Percentiles rank a stretch among this genome's conserved stretches.
Evolutionary conservation across 2,329 filamentous ascomycete genomes (phyloP).

Genomic region (Decorospora gaudefroyi): DNA sequence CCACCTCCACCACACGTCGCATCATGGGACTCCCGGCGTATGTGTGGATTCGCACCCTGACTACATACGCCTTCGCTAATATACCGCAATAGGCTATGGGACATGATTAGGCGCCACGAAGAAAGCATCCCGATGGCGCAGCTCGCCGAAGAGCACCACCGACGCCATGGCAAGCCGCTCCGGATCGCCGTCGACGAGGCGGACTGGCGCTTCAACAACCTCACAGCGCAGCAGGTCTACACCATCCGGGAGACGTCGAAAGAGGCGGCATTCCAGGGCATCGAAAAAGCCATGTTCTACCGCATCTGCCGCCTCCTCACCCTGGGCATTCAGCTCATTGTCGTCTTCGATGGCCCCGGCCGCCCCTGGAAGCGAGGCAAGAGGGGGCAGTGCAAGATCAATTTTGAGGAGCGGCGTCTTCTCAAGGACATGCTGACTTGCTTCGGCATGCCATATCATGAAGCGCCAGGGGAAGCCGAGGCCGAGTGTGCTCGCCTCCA

Average conservation of each 20-base stretch:
- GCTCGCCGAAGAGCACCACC: slow-evolving; percentile 47
- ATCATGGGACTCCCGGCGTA: slow-evolving; percentile 34
- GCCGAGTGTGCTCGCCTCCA: slow-evolving; percentile 56
- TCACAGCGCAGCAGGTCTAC: slow-evolving; percentile 42
- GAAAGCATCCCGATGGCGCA: slow-evolving; percentile 44
- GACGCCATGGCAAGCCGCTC: slow-evolving; percentile 43
- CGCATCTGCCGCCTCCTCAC: slow-evolving; percentile 54
- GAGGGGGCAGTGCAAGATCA: slow-evolving; percentile 36
- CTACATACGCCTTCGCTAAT: slow-evolving; percentile 3
- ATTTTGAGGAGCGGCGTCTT: slow-evolving; percentile 39
- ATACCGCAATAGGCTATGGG: slow-evolving; percentile 41
- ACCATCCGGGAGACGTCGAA: slow-evolving; percentile 43
- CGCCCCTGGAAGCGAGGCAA: slow-evolving; percentile 47
- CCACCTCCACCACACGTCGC: slow-evolving; percentile 1
- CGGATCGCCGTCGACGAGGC: slow-evolving; percentile 53
- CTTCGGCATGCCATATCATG: slow-evolving; percentile 51
- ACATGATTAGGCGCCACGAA: slow-evolving; percentile 46
- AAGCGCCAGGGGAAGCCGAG: slow-evolving; percentile 55
- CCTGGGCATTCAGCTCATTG: slow-evolving; percentile 57
- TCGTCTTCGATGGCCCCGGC: slow-evolving; percentile 60
- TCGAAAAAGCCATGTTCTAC: slow-evolving; percentile 51
- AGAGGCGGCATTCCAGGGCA: slow-evolving; percentile 46
- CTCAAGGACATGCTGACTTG: slow-evolving; percentile 47
- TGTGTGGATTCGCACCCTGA: neutral
- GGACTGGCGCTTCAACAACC: slow-evolving; percentile 52